Percentiles rank a stretch among this genome's conserved stretches.
These are phyloP conservation scores for Phialophora tarda DNA, from an alignment of 2,329 filamentous ascomycete species.

Conservation along the genomic window DNA sequence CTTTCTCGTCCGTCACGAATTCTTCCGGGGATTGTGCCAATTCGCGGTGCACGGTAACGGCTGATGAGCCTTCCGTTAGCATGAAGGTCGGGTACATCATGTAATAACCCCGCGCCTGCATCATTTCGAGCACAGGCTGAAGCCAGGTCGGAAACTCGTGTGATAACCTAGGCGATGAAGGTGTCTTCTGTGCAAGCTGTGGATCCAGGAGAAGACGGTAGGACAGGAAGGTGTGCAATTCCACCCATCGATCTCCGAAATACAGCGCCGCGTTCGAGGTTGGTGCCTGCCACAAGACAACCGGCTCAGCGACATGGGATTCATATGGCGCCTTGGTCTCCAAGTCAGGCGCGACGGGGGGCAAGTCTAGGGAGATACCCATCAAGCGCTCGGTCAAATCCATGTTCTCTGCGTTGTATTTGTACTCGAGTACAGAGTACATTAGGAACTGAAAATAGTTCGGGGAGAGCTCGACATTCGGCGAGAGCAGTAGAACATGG, in stretches of 20 bases:
- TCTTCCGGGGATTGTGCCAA: constrained; percentile 75
- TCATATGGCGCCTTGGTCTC: constrained; percentile 63
- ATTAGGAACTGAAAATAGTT: constrained; percentile 87
- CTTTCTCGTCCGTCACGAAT: constrained; percentile 40
- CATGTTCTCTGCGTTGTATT: constrained; percentile 63
- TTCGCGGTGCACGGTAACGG: constrained; percentile 80
- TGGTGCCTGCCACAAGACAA: constrained; percentile 86
- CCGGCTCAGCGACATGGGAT: constrained; percentile 45
- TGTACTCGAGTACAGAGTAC: constrained; percentile 77
- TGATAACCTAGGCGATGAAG: constrained; percentile 57
- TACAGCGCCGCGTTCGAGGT: constrained; percentile 81
- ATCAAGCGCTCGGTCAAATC: constrained; percentile 64
- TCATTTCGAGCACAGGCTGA: constrained; percentile 77
- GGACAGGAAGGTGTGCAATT: constrained; percentile 80
- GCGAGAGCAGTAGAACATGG: constrained; percentile 83
- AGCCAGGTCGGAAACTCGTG: constrained; percentile 76
- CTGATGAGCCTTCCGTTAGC: constrained; percentile 53
- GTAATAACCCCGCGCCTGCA: constrained; percentile 75
- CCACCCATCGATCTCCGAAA: constrained; percentile 83
- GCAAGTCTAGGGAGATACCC: constrained; percentile 80
- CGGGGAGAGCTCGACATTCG: constrained; percentile 77
- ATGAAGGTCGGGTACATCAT: constrained; percentile 75
- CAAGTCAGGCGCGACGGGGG: constrained; percentile 61
- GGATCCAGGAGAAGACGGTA: constrained; percentile 56
- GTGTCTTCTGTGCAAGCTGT: constrained; percentile 28